Base-by-base conservation (phyloP, 2,329 filamentous ascomycete genomes). In the Colletotrichum lini region DNA sequence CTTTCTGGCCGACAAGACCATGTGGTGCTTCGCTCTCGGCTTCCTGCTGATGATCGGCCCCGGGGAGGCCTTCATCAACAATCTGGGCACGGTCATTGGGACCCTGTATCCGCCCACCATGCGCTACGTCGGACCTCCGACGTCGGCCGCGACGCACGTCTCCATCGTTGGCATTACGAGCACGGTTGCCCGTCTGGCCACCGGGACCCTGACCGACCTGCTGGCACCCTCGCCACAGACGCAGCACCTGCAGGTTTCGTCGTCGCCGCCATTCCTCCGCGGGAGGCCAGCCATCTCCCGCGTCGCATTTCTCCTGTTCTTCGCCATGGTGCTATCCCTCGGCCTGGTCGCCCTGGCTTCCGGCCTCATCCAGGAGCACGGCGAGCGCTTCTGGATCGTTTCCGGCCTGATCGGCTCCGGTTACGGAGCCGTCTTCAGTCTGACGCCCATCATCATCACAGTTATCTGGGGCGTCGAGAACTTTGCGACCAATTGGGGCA, bases 391-490 rank as follows among this genome's bases (percentile, higher is more conserved):
- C 84, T 96, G 95, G 88, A 82, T 96, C 58, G 93, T 97, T 10
- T 97, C 94, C 0, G 90, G 92, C 0, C 87, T 95, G 1, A 91
- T 99, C 8, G 96, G 96, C 8, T 92, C 95, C 1, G 96, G 96
- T 54, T 98, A 99, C 79, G 96, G 96, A 54, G 95, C 95, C 42
- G 90, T 95, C 26, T 99, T 98, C 84, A 93, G 91, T 58, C 88
- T 98, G 7, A 93, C 93, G 0, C 96, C 96, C 2, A 95, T 98
- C 74, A 94, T 98, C 67, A 93, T 98, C 75, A 94, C 92, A n/a
- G 95, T 98, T 12, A 96, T 99, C 56, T 99, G 96, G 96, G 96
- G 96, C 35, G 95, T 98, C 0, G 95, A 98, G 84, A 99, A 98
- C 80, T 98, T 99, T 79, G 96, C 94, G 69, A 99, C 96, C 0